Evolutionary conservation across 148 eudicot species (phyloP).

Genomic region (Rhododendron simsii): DNA sequence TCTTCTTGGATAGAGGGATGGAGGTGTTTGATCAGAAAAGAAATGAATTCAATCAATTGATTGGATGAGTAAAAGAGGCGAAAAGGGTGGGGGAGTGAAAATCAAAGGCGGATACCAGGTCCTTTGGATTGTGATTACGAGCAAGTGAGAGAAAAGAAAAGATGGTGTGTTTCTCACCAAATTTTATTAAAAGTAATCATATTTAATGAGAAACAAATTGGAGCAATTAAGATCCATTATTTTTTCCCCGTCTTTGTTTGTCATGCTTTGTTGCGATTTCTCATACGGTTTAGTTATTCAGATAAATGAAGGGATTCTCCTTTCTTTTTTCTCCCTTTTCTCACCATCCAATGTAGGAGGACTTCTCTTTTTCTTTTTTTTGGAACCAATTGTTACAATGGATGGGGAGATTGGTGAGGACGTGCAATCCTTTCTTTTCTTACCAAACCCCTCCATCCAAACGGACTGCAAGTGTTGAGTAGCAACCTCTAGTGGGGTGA

Average conservation of each 20-base stretch:
- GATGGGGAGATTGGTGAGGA: background rate
- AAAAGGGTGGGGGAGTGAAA: background rate
- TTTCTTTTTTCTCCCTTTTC: background rate
- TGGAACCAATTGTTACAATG: background rate
- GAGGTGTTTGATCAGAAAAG: background rate
- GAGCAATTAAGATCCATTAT: background rate
- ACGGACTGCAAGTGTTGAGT: background rate
- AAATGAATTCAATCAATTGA: background rate
- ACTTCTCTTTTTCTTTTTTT: too few relatives aligned
- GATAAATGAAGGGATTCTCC: background rate
- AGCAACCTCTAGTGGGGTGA: background rate
- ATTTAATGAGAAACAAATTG: too few relatives aligned
- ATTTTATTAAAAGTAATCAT: background rate
- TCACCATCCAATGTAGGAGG: background rate
- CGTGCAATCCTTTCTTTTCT: background rate
- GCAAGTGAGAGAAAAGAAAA: too few relatives aligned
- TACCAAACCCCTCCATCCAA: background rate
- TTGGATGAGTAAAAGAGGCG: background rate
- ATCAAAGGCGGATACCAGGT: background rate
- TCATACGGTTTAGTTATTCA: background rate
- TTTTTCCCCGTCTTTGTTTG: background rate
- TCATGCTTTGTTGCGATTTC: background rate
- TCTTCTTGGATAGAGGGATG: background rate
- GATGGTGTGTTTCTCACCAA: background rate
- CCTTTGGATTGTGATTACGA: background rate